Evolutionary conservation across 2,329 filamentous ascomycete genomes (phyloP).

Genomic region (Acrocalymma vagum): DNA sequence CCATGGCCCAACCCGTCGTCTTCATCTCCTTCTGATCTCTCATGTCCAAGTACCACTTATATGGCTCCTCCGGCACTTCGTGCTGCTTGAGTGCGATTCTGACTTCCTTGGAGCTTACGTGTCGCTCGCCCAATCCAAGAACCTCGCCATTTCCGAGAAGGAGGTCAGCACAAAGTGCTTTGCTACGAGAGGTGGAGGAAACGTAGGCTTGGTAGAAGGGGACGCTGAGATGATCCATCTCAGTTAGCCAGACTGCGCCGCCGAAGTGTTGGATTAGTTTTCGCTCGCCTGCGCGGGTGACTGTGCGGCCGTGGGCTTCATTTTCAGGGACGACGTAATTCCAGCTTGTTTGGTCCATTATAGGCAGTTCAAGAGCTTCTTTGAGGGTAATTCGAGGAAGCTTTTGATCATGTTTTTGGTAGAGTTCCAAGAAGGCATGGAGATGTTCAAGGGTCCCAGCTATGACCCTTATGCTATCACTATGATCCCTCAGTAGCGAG

Average conservation of each 20-base stretch:
- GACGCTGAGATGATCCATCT: constrained; percentile 19
- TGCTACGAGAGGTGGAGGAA: not conserved
- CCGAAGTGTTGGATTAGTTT: constrained; percentile 10
- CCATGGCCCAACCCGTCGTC: constrained; percentile 22
- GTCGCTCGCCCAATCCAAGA: constrained; percentile 13
- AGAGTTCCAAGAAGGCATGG: not conserved
- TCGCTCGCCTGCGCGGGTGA: constrained; percentile 10
- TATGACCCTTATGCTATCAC: not conserved
- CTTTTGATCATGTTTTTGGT: not conserved
- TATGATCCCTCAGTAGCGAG: no score
- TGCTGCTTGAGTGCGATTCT: constrained; percentile 3
- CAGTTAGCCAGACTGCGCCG: constrained; percentile 17
- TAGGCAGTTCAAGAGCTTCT: constrained; percentile 1
- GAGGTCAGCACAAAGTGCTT: constrained; percentile 15
- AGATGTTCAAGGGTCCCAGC: constrained; percentile 3
- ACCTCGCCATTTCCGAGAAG: constrained; percentile 17
- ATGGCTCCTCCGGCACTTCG: constrained; percentile 10
- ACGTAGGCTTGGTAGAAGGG: constrained; percentile 18
- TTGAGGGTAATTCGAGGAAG: constrained; percentile 7
- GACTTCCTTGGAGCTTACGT: constrained; percentile 6
- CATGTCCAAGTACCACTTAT: constrained; percentile 20
- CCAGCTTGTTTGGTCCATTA: not conserved
- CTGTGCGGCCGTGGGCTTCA: not conserved
- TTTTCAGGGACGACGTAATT: not conserved
- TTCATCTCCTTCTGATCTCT: constrained; percentile 11